Evolutionary conservation across 2,329 filamentous ascomycete genomes (phyloP), one percentile per base, ranked within the genome.

Genomic region (Pleoardoris graminearum): DNA sequence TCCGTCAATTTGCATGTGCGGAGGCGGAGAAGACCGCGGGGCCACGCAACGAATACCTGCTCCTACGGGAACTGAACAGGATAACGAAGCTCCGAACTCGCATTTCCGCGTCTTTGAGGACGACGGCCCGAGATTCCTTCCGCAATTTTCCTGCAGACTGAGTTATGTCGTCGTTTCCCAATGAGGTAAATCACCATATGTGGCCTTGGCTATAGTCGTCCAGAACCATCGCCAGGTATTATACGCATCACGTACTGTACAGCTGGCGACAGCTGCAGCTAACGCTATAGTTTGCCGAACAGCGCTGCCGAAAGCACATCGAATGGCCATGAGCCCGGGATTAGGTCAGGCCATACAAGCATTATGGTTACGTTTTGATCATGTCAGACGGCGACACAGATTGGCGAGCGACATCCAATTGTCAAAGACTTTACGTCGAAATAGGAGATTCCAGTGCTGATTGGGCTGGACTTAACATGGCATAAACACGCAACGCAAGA

Each of bases 121-220:
- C 16, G 21, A 32, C 25, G 39, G 23, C 32, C 51, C 41, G 47
- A 30, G 12, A 35, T 36, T 2, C 38, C 38, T 44, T 36, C 10
- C 36, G 36, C 33, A 39, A 25, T 14, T 48, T 16, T 43, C 19
- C 4, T 21, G 37, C 16, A n/a, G n/a, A n/a, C n/a, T n/a, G n/a
- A 38, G 16, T 10, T 23, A 36, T 48, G 36, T 43, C 35, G 29
- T 25, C 37, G 16, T n/a, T 36, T 53, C 50, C 32, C 5, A 33
- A 44, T 49, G 4, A 7, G 36, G 50, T 42, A 47, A 52, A 42
- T 41, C 27, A 27, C 38, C 25, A 50, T 39, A 17, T n/a, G 3
- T 6, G 14, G 33, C 12, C 16, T 16, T n/a, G 16, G 33, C 14
- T 16, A 22, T 8, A 12, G 27, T 22, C 14, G 30, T 27, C 38